phyloP scores from a whole-genome alignment of 2,329 filamentous ascomycete genomes.

The Trichophyton rubrum region DNA sequence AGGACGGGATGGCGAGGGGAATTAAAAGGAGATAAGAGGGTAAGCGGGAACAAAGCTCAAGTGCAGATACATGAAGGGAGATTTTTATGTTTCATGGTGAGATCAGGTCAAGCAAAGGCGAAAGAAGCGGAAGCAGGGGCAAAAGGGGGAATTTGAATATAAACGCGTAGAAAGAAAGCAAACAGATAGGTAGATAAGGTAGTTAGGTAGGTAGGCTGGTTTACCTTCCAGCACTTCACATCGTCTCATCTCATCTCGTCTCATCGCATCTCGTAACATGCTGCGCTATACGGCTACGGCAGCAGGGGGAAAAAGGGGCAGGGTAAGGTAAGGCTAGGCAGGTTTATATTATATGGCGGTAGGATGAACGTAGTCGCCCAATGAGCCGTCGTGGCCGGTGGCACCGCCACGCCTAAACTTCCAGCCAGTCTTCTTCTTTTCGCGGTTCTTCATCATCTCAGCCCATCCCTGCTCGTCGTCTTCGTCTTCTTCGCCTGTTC shows the following conservation, averaged over 20 bases:
- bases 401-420: constrained; percentile 31
- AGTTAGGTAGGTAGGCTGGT: not conserved
- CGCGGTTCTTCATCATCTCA: constrained; percentile 39
- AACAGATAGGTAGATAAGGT: not conserved
- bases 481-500: constrained; percentile 24
- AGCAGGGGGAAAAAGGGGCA: not conserved
- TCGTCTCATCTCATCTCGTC: not conserved
- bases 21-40: not conserved
- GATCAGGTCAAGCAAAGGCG: no score
- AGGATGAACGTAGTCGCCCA: constrained; percentile 29
- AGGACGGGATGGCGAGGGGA: not conserved
- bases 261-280: not conserved
- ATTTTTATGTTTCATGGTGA: not conserved
- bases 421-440: constrained; percentile 38
- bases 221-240: not conserved
- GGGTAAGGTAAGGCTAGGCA: not conserved
- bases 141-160: no score
- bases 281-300: not conserved
- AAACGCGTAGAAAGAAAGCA: not conserved
- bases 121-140: no score
- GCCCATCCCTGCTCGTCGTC: constrained; percentile 40
- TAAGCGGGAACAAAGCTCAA: not conserved
- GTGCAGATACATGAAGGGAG: not conserved
- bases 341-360: constrained; percentile 18
- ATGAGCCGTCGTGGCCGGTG: constrained; percentile 6